Evolutionary conservation across 2,329 filamentous ascomycete species (phyloP).

Genomic region (Rhynchosporium agropyri): DNA sequence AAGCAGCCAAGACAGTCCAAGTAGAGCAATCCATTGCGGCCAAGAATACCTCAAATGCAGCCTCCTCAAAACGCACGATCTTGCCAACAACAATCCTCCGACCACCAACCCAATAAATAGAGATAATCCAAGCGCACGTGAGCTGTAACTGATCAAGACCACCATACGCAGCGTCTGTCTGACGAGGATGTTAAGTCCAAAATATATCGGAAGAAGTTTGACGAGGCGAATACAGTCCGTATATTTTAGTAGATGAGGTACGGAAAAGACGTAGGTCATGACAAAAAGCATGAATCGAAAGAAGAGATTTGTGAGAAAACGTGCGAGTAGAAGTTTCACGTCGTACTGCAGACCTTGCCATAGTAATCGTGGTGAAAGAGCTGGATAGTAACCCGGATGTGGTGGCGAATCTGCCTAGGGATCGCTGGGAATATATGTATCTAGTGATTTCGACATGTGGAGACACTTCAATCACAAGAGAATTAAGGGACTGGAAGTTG

Average conservation of each 20-base stretch:
- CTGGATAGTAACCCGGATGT: neutral
- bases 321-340: neutral
- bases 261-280: constrained; percentile 10
- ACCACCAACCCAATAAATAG: neutral
- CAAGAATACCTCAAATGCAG: constrained; percentile 9
- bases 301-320: neutral
- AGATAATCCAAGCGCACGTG: neutral
- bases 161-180: constrained; percentile 4
- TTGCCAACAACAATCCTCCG: neutral
- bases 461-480: neutral
- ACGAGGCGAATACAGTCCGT: constrained; percentile 7
- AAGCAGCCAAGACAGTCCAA: constrained; percentile 11
- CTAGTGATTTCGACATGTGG: neutral
- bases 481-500: neutral
- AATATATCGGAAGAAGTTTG: constrained; percentile 6
- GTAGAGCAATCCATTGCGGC: constrained; percentile 12
- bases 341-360: constrained; percentile 5
- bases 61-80: neutral
- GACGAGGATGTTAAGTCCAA: constrained; percentile 5
- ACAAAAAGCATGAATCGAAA: constrained; percentile 10
- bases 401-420: neutral
- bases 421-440: constrained; percentile 1
- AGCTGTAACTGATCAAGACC: constrained; percentile 6
- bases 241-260: constrained; percentile 4
- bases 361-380: neutral